These are phyloP conservation scores for Papiliotrema laurentii DNA, from an alignment of 1,284 basidiomycete genomes.

Conservation along the genomic window DNA sequence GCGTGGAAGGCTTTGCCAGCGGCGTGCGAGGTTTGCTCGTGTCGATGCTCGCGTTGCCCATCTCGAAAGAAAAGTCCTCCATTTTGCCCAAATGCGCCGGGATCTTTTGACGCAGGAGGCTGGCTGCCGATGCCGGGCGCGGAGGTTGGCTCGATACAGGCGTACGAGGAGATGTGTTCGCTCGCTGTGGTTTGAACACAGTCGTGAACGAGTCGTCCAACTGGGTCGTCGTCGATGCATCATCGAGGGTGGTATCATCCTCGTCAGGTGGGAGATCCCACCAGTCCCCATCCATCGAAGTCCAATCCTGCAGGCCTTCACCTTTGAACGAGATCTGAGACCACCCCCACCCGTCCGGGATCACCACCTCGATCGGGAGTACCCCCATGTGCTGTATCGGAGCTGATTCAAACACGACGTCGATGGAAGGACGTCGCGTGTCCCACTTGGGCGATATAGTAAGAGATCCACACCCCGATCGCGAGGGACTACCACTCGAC, in stretches of 20 bases:
- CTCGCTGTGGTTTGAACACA: constrained; percentile 9
- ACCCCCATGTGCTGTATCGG: neutral
- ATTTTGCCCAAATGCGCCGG: constrained; percentile 15
- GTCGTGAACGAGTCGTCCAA: constrained; percentile 32
- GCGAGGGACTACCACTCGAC: constrained; percentile 22
- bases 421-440: constrained; percentile 15
- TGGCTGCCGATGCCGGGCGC: constrained; percentile 8
- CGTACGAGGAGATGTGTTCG: neutral
- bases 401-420: constrained; percentile 20
- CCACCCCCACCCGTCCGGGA: constrained; percentile 41
- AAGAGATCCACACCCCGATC: constrained; percentile 15
- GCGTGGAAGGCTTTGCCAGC: constrained; percentile 4
- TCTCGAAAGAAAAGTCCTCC: constrained; percentile 42
- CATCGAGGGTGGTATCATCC: too few species aligned
- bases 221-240: too few species aligned
- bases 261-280: too few species aligned
- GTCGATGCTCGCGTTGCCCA: constrained; percentile 6
- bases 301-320: constrained; percentile 27
- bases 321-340: constrained; percentile 23
- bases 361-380: constrained; percentile 19
- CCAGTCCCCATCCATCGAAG: constrained; percentile 23
- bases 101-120: constrained; percentile 27
- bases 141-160: constrained; percentile 1
- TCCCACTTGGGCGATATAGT: constrained; percentile 25
- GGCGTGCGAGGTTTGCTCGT: constrained; percentile 6